Base-by-base conservation (phyloP, 257 asterid species). In the Penstemon barbatus region DNA sequence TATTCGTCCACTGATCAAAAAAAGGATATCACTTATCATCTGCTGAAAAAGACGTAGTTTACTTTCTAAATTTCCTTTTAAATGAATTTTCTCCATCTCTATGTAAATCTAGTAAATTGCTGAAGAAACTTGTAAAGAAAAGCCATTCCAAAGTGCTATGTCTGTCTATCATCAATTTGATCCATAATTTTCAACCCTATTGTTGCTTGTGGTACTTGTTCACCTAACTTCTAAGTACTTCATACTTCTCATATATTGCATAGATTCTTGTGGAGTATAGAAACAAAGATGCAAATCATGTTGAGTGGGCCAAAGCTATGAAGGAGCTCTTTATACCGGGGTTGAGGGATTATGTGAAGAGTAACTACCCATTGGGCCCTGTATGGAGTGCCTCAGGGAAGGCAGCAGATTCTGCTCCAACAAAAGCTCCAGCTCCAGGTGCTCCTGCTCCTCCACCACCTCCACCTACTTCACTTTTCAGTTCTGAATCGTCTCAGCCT, bases 251-350 rank as follows among this genome's bases (percentile, higher is more conserved):
- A n/a, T 57, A 74, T 64, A 50, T 69, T 44, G 40, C 38, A 56
- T 71, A 94, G 99, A 69, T 94, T 71, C 97, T 94, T 68, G 91
- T 94, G 80, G 97, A 89, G 83, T 94, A 85, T 61, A 83, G 88
- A 82, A 87, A 74, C 89, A 94, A 94, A 80, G 97, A 91, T 74
- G 84, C 88, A 65, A 80, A 83, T 80, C 97, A 91, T 67, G 97
- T 89, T 49, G 97, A 91, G 75, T 94, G 99, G 99, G 97, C 96
- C 75, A 94, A 83, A 79, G 92, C 99, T 58, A 69, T 94, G 71
- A 94, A 94, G 79, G 97, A 91, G 80, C 90, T 94, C 18, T 94
- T 89, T 78, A 41, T 91, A 40, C 96, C 99, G 8, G 97, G 97
- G 54, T 81, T 94, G 80, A 87, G 99, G 79, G 99, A 91, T 77